These are phyloP conservation scores for Umbelopsis vinacea DNA, from an alignment of 192 early-diverging fungal genomes.

Conservation along the genomic window DNA sequence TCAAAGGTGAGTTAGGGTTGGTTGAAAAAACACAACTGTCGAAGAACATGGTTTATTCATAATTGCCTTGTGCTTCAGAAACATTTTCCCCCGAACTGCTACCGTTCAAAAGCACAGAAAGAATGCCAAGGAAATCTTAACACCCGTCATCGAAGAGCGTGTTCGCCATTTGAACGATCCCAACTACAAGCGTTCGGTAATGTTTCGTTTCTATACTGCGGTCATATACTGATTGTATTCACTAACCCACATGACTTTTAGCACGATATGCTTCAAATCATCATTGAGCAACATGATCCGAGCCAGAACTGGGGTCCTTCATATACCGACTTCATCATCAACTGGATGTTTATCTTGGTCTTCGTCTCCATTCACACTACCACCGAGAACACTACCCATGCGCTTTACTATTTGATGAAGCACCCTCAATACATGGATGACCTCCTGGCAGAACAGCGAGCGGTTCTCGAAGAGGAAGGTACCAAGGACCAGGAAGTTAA, in stretches of 20 bases:
- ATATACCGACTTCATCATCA: neutral
- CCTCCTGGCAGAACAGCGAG: constrained; percentile 27
- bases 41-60: neutral
- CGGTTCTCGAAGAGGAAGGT: constrained; percentile 28
- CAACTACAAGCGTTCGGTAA: neutral
- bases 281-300: constrained; percentile 16
- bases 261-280: constrained; percentile 29
- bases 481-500: neutral
- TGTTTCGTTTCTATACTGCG: neutral
- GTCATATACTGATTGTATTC: too few relatives aligned
- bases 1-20: neutral
- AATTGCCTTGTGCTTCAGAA: neutral
- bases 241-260: neutral
- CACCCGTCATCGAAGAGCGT: constrained; percentile 8
- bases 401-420: constrained; percentile 26
- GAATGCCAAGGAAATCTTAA: constrained; percentile 13
- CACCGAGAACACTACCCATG: constrained; percentile 7
- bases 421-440: constrained; percentile 26
- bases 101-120: constrained; percentile 1
- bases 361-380: constrained; percentile 35
- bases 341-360: constrained; percentile 23
- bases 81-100: neutral
- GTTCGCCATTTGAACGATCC: constrained; percentile 1
- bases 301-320: neutral
- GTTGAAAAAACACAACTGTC: too few relatives aligned